Evolutionary conservation across 257 asterid species (phyloP), one percentile per base, ranked within the genome.

Genomic region (Primulina tabacum): DNA sequence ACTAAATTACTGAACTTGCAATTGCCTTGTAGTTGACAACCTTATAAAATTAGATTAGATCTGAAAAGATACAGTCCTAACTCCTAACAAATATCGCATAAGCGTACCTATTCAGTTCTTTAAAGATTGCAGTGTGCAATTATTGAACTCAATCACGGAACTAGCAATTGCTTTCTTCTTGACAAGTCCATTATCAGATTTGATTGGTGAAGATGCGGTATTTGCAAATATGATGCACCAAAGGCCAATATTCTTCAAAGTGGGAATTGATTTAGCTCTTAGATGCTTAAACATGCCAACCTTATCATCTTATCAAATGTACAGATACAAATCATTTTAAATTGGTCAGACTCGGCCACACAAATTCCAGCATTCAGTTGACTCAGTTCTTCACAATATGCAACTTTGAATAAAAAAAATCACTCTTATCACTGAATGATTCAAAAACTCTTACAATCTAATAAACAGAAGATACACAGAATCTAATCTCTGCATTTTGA

Each of bases 321-420:
- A 61, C 40, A 17, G 4, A 58, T 60, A 24, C 18, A 43, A 59
- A 67, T 38, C 47, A 5, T 5, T 37, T 59, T n/a, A 60, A 26
- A 69, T 24, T 43, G 61, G 35, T 38, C 33, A 69, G 74, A 53
- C 20, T 28, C 71, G 10, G 34, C 74, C 38, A 64, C 24, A 52
- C 34, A 37, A 26, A 71, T 52, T 65, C 53, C 26, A 2, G 14
- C 10, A 32, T 17, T 9, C 57, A 6, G 17, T 43, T 14, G 55
- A 43, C 55, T 43, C 55, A 17, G 55, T 20, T 20, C 38, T 69
- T 50, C 77, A 34, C 28, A 30, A 12, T 26, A 24, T 6, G 33
- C 3, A 62, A 60, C 5, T 9, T 0, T 32, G 8, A 37, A 26
- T 1, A 17, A 52, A 56, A n/a, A 37, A 9, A 40, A 6, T 60